These are phyloP conservation scores for Podospora pseudopauciseta DNA, from an alignment of 495 filamentous ascomycete genomes.

Conservation along the genomic window DNA sequence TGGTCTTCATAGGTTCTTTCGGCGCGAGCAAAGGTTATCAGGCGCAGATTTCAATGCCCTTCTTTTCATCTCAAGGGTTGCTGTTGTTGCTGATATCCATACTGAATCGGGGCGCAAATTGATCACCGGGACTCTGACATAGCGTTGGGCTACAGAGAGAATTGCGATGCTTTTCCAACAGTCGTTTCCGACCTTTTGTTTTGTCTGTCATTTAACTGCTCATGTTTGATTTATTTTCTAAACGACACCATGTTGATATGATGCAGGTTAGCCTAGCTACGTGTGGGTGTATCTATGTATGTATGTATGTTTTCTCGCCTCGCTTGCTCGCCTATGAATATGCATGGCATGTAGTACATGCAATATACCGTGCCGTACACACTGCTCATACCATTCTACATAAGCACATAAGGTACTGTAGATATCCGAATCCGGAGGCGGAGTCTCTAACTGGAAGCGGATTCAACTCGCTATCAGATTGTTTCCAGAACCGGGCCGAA, in stretches of 20 bases:
- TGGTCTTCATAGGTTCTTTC: conserved; percentile 5
- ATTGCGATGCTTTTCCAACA: conserved; percentile 8
- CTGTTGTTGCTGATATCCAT: conserved; percentile 10
- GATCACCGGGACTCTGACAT: conserved; percentile 9
- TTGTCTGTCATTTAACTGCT: not conserved
- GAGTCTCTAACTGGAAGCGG: not conserved
- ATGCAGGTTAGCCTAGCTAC: not conserved
- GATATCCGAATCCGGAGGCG: not conserved
- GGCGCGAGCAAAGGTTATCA: conserved; percentile 20
- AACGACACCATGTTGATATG: conserved; percentile 1
- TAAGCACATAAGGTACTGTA: not conserved
- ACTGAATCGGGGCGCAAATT: conserved; percentile 14
- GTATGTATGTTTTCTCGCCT: not conserved
- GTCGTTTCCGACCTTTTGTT: not conserved
- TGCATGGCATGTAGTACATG: not conserved
- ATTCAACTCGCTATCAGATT: not conserved
- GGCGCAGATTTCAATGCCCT: conserved; percentile 14
- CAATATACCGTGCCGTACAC: not conserved
- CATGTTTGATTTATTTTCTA: not conserved
- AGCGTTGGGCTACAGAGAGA: conserved; percentile 8
- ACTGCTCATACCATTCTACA: not conserved
- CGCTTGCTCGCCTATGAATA: not conserved
- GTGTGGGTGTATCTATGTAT: not conserved
- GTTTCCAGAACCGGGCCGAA: conserved; percentile 11
- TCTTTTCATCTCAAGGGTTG: not conserved